Evolutionary conservation across 352 stramenopile species (phyloP).

Genomic region (Blastocystis sp.): DNA sequence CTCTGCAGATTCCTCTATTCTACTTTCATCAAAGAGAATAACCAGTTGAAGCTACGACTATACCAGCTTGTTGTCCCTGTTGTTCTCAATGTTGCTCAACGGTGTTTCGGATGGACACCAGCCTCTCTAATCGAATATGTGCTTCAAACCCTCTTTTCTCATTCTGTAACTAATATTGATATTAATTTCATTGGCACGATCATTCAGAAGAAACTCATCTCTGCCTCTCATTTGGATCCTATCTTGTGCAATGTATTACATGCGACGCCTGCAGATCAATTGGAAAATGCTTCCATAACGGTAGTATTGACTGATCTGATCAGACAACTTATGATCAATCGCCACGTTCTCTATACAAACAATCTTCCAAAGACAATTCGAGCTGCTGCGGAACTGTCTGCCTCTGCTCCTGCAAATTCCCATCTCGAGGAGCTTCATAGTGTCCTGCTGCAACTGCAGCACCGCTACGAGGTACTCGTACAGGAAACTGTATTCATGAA

Average conservation of each 20-base stretch:
- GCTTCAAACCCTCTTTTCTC: not conserved
- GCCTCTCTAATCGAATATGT: not conserved
- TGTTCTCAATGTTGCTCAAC: not conserved
- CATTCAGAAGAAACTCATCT: not conserved
- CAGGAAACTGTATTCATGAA: not conserved
- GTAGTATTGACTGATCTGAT: not conserved
- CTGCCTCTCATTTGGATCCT: not conserved
- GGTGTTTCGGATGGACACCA: not conserved
- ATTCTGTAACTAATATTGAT: not conserved
- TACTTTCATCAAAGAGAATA: not conserved
- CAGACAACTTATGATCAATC: not conserved
- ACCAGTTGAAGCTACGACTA: not conserved
- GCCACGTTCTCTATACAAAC: conserved; percentile 8
- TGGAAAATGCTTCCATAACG: not conserved
- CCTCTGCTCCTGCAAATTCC: not conserved
- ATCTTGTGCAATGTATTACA: not conserved
- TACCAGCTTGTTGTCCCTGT: not conserved
- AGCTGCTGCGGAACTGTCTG: not conserved
- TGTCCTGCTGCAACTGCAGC: not conserved
- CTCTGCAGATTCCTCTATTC: not conserved
- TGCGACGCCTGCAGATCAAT: not conserved
- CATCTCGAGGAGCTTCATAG: not conserved
- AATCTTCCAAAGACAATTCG: not conserved
- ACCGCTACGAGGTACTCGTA: not conserved
- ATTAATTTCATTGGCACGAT: not conserved